These are phyloP conservation scores for Mycena epipterygia DNA, from an alignment of 768 basidiomycete species.

Conservation along the genomic window DNA sequence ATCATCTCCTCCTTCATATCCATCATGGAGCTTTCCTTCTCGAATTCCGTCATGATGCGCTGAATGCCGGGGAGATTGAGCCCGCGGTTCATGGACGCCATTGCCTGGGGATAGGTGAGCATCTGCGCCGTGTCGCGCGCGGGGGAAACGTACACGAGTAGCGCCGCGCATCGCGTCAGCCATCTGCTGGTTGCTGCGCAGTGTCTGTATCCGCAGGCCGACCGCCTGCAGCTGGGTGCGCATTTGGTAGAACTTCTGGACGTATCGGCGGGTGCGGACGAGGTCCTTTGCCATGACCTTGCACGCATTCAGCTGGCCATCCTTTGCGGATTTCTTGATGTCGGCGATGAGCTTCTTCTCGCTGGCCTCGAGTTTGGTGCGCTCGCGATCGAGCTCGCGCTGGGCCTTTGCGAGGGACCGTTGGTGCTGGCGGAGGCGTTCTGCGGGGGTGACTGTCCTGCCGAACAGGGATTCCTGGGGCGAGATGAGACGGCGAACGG, in stretches of 20 bases:
- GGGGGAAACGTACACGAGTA: slow-evolving; percentile 78
- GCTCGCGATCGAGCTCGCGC: slow-evolving; percentile 97
- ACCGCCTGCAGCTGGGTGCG: slow-evolving; percentile 98
- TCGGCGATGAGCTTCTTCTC: slow-evolving; percentile 97
- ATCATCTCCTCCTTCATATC: slow-evolving; percentile 99
- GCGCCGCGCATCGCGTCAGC: slow-evolving; percentile 99
- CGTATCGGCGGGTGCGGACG: slow-evolving; percentile 93
- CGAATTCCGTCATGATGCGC: slow-evolving; percentile 98
- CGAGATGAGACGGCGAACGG: slow-evolving; percentile 13
- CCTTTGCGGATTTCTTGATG: slow-evolving; percentile 97
- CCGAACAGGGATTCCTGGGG: slow-evolving; percentile 94
- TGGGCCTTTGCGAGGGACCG: slow-evolving; percentile 96
- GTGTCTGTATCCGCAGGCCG: slow-evolving; percentile 93
- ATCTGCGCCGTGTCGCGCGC: slow-evolving; percentile 12
- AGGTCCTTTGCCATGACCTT: slow-evolving; percentile 99
- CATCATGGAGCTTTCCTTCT: slow-evolving; percentile 97
- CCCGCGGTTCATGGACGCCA: slow-evolving; percentile 97
- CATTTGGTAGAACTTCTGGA: slow-evolving; percentile 99
- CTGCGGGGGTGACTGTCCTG: slow-evolving; percentile 93
- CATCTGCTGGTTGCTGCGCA: slow-evolving; percentile 99
- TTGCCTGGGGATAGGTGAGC: slow-evolving; percentile 73
- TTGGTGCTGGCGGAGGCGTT: slow-evolving; percentile 97
- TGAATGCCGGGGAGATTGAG: slow-evolving; percentile 96
- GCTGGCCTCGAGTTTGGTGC: slow-evolving; percentile 91
- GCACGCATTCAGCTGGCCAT: slow-evolving; percentile 97